phyloP scores from a whole-genome alignment of 2,329 filamentous ascomycete species.

The Fusarium fracticaudum region DNA sequence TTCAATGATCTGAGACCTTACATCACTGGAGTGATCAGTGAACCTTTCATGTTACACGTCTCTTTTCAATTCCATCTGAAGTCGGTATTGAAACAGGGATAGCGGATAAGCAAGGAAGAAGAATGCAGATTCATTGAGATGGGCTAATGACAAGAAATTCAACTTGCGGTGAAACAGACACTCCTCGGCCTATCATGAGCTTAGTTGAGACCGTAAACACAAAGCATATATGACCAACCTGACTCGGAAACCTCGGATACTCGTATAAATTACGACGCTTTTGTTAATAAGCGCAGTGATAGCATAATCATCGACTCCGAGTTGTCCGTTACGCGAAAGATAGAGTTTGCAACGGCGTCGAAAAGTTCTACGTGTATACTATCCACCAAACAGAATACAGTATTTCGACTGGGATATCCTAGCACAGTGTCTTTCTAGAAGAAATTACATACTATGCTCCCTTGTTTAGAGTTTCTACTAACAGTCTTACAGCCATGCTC shows the following conservation, averaged over 20 bases:
- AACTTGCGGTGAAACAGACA: background rate
- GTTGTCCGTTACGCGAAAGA: conserved; percentile 9
- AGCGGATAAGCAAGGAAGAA: too few relatives aligned
- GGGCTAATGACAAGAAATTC: background rate
- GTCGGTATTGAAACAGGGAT: too few relatives aligned
- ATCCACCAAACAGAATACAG: background rate
- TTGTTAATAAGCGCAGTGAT: background rate
- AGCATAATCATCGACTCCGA: background rate
- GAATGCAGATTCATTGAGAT: background rate
- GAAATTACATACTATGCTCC: background rate
- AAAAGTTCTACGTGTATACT: background rate
- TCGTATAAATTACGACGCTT: background rate
- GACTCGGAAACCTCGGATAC: background rate
- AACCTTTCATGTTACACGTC: background rate
- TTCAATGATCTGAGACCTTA: background rate
- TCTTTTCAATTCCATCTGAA: background rate
- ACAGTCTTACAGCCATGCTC: background rate
- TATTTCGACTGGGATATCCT: background rate
- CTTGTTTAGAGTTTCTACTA: background rate
- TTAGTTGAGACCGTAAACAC: background rate
- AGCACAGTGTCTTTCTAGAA: background rate
- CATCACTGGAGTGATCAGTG: background rate
- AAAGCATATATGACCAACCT: too few relatives aligned
- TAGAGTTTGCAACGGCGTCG: conserved; percentile 15
- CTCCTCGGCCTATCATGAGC: background rate